Conservation (phyloP, 2,329 filamentous ascomycete species). For the Colletotrichum plurivorum region DNA sequence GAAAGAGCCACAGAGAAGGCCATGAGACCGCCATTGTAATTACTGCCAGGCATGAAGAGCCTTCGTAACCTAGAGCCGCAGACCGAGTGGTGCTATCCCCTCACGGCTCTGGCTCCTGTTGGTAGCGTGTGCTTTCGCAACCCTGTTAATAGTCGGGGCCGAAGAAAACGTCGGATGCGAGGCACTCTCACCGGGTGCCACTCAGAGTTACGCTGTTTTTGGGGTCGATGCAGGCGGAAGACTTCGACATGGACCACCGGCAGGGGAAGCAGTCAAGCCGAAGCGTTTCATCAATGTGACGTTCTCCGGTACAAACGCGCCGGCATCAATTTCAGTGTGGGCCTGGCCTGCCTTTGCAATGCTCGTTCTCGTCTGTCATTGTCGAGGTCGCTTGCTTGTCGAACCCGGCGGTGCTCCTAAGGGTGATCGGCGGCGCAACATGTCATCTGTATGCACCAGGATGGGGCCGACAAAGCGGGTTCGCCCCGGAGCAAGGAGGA, state of each 20-base stretch:
- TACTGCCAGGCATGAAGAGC: no score
- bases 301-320: not conserved
- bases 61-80: no score
- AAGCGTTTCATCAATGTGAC: constrained; percentile 7
- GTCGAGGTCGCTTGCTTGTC: not conserved
- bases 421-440: constrained; percentile 20
- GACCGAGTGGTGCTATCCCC: no score
- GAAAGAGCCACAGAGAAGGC: no score
- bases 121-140: not conserved
- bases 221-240: not conserved
- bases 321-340: not conserved
- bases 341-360: constrained; percentile 4
- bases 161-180: constrained; percentile 23
- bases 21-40: no score
- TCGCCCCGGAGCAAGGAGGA: not conserved
- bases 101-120: no score
- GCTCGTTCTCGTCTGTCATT: not conserved
- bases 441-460: constrained; percentile 23
- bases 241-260: not conserved
- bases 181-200: not conserved
- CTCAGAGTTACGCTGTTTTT: not conserved
- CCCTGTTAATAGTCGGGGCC: constrained; percentile 11
- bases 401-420: not conserved
- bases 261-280: not conserved
- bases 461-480: constrained; percentile 14